Evolutionary conservation across 768 basidiomycete species (phyloP).

Genomic region (Mycena kentingensis): DNA sequence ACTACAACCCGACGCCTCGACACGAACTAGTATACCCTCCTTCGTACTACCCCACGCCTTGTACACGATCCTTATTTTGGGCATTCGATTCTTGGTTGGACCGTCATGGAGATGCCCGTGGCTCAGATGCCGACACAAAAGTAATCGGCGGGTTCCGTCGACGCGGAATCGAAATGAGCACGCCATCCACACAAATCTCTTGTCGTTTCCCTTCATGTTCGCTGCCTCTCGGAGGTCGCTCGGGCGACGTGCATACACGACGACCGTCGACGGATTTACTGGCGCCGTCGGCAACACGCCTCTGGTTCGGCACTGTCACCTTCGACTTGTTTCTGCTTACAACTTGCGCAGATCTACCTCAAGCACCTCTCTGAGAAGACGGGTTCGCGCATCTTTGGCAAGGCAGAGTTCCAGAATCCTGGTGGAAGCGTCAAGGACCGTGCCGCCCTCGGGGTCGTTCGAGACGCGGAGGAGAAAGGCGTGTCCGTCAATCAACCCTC

Average conservation of each 20-base stretch:
- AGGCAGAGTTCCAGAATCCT: constrained; percentile 98
- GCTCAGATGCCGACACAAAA: too few relatives aligned
- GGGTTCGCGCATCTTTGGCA: constrained; percentile 86
- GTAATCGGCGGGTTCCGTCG: neutral
- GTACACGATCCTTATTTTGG: neutral
- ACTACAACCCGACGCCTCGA: constrained; percentile 10
- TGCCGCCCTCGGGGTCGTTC: constrained; percentile 86
- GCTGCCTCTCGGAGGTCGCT: constrained; percentile 33
- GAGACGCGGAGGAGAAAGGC: constrained; percentile 84
- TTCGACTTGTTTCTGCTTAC: neutral
- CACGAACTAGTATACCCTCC: neutral
- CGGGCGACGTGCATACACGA: constrained; percentile 38
- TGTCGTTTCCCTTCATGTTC: constrained; percentile 35
- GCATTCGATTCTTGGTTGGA: neutral
- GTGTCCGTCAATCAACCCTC: constrained; percentile 54
- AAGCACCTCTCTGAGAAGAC: constrained; percentile 79
- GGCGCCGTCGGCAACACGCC: constrained; percentile 94
- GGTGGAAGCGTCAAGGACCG: constrained; percentile 98
- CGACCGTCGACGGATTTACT: constrained; percentile 74
- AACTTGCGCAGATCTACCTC: constrained; percentile 67
- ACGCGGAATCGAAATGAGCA: constrained; percentile 5
- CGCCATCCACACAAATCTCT: constrained; percentile 8
- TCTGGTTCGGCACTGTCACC: constrained; percentile 53
- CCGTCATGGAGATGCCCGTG: too few relatives aligned
- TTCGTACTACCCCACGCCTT: neutral